Evolutionary conservation across 495 filamentous ascomycete species (phyloP), one percentile per base, ranked within the genome.

Genomic region (Penicillium antarcticum): DNA sequence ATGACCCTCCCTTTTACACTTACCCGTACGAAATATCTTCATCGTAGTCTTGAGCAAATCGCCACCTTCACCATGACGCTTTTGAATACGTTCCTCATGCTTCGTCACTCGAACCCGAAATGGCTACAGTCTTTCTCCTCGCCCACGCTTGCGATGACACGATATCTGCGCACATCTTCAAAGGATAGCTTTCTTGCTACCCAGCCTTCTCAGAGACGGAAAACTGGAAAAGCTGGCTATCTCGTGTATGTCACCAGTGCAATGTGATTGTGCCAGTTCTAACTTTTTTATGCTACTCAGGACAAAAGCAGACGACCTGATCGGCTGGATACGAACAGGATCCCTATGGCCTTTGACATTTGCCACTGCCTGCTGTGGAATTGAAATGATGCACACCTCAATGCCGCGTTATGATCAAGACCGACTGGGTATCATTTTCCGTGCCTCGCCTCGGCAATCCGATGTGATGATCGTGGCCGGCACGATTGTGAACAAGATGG

Each of bases 381-480:
- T 96, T 55, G 91, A 95, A 67, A 96, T 96, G 91, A 96, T 96
- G 91, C 89, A 94, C 68, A 78, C 91, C 10, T 95, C 91, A 19
- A 91, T 91, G 37, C 91, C 91, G 11, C 90, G 91, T 14, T 96
- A 96, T 79, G 91, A 96, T 60, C 91, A 95, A 63, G 91, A 96
- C 72, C 77, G 91, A 10, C 79, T 96, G 16, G 91, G 91, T 45
- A 95, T 96, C 71, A 95, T 96, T 60, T 96, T 96, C 82, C 88
- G 91, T 42, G 91, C 89, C 42, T 94, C 89, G 18, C 91, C 91
- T 6, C 87, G 91, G 6, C 91, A 96, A 71, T 88, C 88, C 40
- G 91, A 96, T 72, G 88, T 95, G 50, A 96, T 96, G 91, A 94
- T 96, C 56, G 89, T 96, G 2, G 91, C 91, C 12, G 91, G 91